Base-by-base conservation (phyloP, 2,329 filamentous ascomycete genomes). In the Diplodia sapinea region DNA sequence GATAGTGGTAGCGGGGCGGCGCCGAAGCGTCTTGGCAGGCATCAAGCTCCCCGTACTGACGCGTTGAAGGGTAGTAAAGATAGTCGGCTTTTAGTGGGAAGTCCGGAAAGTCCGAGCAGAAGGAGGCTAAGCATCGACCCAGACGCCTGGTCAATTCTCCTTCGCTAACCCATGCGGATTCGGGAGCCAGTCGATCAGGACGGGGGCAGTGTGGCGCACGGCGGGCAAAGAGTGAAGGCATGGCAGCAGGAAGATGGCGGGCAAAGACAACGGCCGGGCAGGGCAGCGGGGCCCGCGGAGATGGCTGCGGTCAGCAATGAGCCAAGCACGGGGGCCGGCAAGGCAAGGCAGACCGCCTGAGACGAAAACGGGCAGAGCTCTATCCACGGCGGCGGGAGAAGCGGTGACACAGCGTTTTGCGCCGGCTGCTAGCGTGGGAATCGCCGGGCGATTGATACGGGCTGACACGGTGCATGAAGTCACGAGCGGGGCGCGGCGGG, bases 131-230 rank as follows among this genome's bases (percentile, higher is more conserved):
- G 59, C 59, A 51, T 63, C 31, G 40, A n/a, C 47, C 59, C 59
- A 33, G 6, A 63, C 5, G 59, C 43, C 59, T 17, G 59, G 59
- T 63, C 43, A 49, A 38, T 49, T n/a, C 36, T 31, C 26, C n/a
- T 17, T 51, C 59, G 47, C 59, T 62, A 62, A 36, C 38, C 57
- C 40, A 40, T 62, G 57, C 26, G 57, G 57, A 36, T 62, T 43
- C 57, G 57, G 57, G 57, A 50, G 57, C 59, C 59, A 63, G 59
- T 63, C 47, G 59, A 63, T 63, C 43, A 63, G 33, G 31, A 13
- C 43, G 47, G n/a, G 59, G 59, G 59, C 59, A 63, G 31, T 20
- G 59, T 63, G 47, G 29, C 17, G 12, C 29, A 26, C 15, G 13
- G 5, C 43, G 47, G 59, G 59, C 43, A 63, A 36, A 12, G 36